Percentiles rank a stretch among this genome's conserved stretches.
Evolutionary conservation across 352 stramenopile species (phyloP).

Genomic region (Phytopythium boreale): DNA sequence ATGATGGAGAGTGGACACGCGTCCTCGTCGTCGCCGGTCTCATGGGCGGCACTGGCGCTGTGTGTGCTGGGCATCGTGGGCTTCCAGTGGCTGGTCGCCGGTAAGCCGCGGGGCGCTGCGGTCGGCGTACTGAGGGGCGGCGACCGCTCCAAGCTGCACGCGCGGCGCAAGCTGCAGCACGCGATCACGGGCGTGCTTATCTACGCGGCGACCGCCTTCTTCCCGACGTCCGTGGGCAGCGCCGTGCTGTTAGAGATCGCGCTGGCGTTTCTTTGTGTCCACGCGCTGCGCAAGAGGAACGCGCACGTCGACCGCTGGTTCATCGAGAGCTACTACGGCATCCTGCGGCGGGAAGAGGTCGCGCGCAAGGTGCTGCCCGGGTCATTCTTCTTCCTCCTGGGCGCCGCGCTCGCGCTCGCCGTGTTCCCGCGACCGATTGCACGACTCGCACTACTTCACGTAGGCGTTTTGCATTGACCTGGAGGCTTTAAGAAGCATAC

Average conservation of each 20-base stretch:
- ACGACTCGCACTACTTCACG: slow-evolving; percentile 50
- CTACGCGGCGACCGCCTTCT: slow-evolving; percentile 28
- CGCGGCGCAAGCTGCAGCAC: slow-evolving; percentile 53
- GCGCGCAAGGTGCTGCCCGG: slow-evolving; percentile 30
- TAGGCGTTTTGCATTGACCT: slow-evolving; percentile 13
- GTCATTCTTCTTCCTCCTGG: slow-evolving; percentile 60
- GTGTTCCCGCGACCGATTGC: slow-evolving; percentile 38
- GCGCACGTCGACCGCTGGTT: slow-evolving; percentile 31
- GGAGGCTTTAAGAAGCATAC: not conserved
- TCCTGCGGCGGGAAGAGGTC: slow-evolving; percentile 50
- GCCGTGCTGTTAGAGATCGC: slow-evolving; percentile 30
- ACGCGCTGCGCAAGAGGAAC: slow-evolving; percentile 30
- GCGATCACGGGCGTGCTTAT: slow-evolving; percentile 43
- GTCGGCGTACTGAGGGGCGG: not conserved
- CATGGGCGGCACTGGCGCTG: not conserved
- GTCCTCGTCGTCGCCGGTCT: not conserved
- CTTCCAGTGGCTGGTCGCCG: slow-evolving; percentile 21
- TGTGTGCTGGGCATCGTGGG: slow-evolving; percentile 9
- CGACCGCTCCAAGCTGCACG: slow-evolving; percentile 27
- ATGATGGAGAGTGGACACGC: not conserved
- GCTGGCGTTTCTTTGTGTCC: slow-evolving; percentile 29
- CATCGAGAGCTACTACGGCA: slow-evolving; percentile 32
- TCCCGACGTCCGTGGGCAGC: slow-evolving; percentile 14
- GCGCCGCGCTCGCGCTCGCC: slow-evolving; percentile 33
- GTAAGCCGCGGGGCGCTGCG: not conserved